A percentile compares a stretch with the other conserved stretches of the same genome.
Evolutionary conservation across 75 land plant genomes (phyloP).

Genomic region (Picea sitchensis): DNA sequence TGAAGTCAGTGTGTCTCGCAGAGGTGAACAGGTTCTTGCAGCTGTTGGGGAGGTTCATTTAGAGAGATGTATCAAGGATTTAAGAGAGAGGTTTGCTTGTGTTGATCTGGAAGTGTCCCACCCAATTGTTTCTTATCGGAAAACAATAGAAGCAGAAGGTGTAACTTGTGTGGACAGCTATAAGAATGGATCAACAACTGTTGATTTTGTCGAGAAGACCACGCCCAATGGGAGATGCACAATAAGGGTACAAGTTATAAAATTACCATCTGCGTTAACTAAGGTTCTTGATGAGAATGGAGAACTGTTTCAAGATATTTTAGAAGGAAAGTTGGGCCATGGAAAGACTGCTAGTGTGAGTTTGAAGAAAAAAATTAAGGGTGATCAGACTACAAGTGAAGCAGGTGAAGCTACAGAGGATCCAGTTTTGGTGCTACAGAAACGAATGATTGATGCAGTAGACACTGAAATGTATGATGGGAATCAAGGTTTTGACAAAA

Average conservation of each 20-base stretch:
- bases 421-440: conserved; percentile 48
- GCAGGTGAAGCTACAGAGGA: conserved; percentile 29
- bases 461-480: conserved; percentile 33
- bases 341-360: conserved; percentile 11
- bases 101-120: conserved; percentile 81
- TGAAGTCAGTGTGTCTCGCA: conserved; percentile 77
- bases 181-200: conserved; percentile 17
- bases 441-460: conserved; percentile 62
- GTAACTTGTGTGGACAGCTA: conserved; percentile 26
- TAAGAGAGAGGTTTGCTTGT: conserved; percentile 85
- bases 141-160: conserved; percentile 75
- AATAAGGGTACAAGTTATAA: conserved; percentile 63
- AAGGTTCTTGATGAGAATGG: conserved; percentile 70
- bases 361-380: conserved; percentile 11
- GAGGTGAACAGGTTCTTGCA: conserved; percentile 60
- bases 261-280: conserved; percentile 57
- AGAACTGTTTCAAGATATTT: conserved; percentile 44
- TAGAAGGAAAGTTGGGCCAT: conserved; percentile 40
- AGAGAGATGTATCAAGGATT: conserved; percentile 78
- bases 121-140: conserved; percentile 82
- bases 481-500: conserved; percentile 30
- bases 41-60: too few species aligned
- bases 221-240: conserved; percentile 90
- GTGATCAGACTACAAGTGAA: conserved; percentile 9
- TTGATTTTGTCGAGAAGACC: conserved; percentile 55